These are phyloP conservation scores for Amphirosellinia nigrospora DNA, from an alignment of 495 filamentous ascomycete species.

Conservation along the genomic window DNA sequence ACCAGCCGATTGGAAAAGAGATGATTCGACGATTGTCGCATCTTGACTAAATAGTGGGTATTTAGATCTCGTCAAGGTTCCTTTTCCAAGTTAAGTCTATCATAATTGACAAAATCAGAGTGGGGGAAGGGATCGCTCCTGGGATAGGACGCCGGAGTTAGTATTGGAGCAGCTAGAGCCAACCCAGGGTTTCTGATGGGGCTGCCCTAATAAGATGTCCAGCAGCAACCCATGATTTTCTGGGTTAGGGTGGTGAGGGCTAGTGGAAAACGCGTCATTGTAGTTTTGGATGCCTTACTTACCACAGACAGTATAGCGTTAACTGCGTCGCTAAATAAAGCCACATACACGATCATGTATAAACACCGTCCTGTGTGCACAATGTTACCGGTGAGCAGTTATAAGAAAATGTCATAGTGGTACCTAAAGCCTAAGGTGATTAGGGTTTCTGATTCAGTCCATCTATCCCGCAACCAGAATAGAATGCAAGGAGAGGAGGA, in stretches of 20 bases:
- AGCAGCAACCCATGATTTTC: no score
- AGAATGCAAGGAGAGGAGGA: no score
- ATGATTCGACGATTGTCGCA: neutral
- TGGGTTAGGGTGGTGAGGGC: slow-evolving; percentile 7
- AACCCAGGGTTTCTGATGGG: neutral
- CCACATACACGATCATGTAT: neutral
- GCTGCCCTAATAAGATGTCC: neutral
- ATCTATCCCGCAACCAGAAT: no score
- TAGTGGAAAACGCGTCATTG: neutral
- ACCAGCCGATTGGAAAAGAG: slow-evolving; percentile 6
- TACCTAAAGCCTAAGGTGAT: no score
- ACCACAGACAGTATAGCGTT: neutral
- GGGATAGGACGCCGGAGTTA: neutral
- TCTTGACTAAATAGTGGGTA: neutral
- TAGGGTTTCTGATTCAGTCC: no score
- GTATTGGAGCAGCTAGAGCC: neutral
- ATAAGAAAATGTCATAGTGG: no score
- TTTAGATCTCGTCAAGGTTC: neutral
- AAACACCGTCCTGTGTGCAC: no score
- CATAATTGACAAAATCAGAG: no score
- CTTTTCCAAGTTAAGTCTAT: neutral
- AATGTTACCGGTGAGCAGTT: no score
- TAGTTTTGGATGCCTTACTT: neutral
- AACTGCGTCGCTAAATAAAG: neutral
- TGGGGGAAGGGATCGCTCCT: neutral